Evolutionary conservation across 805 yeast genomes (phyloP).

Genomic region (Cyberlindnera lachancei): DNA sequence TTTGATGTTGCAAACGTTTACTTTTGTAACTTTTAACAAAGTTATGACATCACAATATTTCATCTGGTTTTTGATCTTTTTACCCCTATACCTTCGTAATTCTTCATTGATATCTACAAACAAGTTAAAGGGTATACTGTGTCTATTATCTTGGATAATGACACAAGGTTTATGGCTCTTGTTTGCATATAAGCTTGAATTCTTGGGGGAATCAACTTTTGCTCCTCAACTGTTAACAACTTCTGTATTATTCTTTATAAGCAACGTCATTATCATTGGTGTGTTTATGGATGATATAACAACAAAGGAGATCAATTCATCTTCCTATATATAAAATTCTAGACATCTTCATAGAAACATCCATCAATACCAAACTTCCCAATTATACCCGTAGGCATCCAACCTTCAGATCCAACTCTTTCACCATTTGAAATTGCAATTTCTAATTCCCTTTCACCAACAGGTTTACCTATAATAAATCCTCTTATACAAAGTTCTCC

Average conservation of each 20-base stretch:
- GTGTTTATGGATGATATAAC: constrained; percentile 35
- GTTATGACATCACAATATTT: constrained; percentile 94
- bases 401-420: constrained; percentile 38
- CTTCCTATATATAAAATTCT: background rate
- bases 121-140: constrained; percentile 32
- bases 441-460: constrained; percentile 23
- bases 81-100: constrained; percentile 62
- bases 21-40: constrained; percentile 73
- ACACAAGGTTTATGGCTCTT: constrained; percentile 75
- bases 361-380: constrained; percentile 70
- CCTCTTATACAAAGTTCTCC: constrained; percentile 58
- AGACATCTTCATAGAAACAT: constrained; percentile 45
- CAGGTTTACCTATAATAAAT: constrained; percentile 53
- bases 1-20: constrained; percentile 68
- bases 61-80: constrained; percentile 83
- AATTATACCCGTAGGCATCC: constrained; percentile 41
- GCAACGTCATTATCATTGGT: constrained; percentile 55
- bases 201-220: constrained; percentile 62
- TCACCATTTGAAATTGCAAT: constrained; percentile 26
- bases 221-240: constrained; percentile 49
- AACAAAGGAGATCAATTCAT: constrained; percentile 1
- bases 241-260: constrained; percentile 49
- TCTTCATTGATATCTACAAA: constrained; percentile 28
- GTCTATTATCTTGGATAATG: constrained; percentile 52
- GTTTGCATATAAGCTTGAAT: constrained; percentile 75